A percentile compares a stretch with the other conserved stretches of the same genome.
These are phyloP conservation scores for Tylopilus rubrobrunneus DNA, from an alignment of 768 basidiomycete species.

Conservation along the genomic window DNA sequence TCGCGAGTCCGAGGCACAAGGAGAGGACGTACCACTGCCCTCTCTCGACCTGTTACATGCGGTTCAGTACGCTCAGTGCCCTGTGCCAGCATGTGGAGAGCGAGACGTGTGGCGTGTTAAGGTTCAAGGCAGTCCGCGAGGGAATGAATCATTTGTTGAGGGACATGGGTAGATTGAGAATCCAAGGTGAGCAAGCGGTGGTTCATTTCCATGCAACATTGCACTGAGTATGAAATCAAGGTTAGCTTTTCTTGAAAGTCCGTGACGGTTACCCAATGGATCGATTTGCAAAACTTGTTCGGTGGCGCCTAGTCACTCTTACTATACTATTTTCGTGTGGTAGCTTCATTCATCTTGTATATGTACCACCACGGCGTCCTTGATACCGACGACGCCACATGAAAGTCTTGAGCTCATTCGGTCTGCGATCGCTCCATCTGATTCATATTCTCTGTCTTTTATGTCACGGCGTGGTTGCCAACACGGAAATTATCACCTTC, in stretches of 20 bases:
- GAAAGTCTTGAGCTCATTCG: constrained; percentile 9
- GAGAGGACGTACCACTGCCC: constrained; percentile 56
- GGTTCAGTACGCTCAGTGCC: constrained; percentile 52
- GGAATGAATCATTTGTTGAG: constrained; percentile 36
- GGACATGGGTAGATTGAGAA: constrained; percentile 11
- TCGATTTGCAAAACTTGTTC: background rate
- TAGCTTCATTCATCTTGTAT: background rate
- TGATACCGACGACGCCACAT: constrained; percentile 15
- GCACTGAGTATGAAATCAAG: constrained; percentile 14
- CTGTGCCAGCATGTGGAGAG: constrained; percentile 67
- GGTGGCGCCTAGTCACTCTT: constrained; percentile 5
- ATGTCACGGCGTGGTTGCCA: constrained; percentile 37
- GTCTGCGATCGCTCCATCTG: constrained; percentile 13
- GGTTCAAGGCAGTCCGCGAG: constrained; percentile 40
- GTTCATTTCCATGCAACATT: background rate
- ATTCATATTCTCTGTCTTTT: constrained; percentile 16
- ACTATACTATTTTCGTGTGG: background rate
- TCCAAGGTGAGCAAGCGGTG: constrained; percentile 9
- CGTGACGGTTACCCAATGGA: constrained; percentile 16
- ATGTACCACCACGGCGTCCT: constrained; percentile 4
- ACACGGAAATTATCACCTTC: constrained; percentile 69
- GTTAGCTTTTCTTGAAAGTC: constrained; percentile 23
- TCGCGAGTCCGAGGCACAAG: constrained; percentile 58
- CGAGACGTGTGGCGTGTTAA: constrained; percentile 51
- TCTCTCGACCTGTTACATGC: constrained; percentile 36